These are phyloP conservation scores for Saturnispora mendoncae DNA, from an alignment of 805 yeast genomes.

Conservation along the genomic window DNA sequence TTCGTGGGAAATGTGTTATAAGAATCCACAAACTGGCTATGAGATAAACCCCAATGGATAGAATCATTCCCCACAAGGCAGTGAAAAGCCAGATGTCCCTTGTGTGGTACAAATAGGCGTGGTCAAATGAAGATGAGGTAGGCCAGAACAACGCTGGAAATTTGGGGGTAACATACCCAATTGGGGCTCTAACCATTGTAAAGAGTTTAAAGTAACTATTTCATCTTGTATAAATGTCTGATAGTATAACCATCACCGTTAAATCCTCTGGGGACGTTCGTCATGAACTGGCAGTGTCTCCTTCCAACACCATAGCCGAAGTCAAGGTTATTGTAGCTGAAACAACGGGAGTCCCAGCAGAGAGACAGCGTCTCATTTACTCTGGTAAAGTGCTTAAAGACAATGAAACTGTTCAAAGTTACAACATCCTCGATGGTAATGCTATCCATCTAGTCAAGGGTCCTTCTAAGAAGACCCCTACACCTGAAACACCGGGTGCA, in stretches of 20 bases:
- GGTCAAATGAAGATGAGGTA: slow-evolving; percentile 27
- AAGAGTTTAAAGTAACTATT: too few species aligned
- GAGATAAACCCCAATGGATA: slow-evolving; percentile 53
- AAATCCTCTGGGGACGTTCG: slow-evolving; percentile 61
- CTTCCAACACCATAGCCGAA: too few species aligned
- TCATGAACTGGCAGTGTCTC: too few species aligned
- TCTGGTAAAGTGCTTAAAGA: slow-evolving; percentile 93
- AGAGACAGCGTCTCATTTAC: slow-evolving; percentile 80
- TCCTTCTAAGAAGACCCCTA: slow-evolving; percentile 34
- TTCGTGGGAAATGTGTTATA: slow-evolving; percentile 40
- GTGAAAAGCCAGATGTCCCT: slow-evolving; percentile 79
- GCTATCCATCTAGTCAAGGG: slow-evolving; percentile 86
- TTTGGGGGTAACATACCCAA: slow-evolving; percentile 69
- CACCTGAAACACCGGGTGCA: not conserved
- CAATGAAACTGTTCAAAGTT: slow-evolving; percentile 58
- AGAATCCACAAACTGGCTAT: slow-evolving; percentile 59
- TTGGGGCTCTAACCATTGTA: slow-evolving; percentile 42
- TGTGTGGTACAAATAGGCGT: slow-evolving; percentile 57
- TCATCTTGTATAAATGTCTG: too few species aligned
- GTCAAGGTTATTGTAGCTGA: not conserved
- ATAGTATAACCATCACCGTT: slow-evolving; percentile 16
- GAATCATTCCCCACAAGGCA: slow-evolving; percentile 67
- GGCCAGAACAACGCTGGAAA: slow-evolving; percentile 81
- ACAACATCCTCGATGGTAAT: slow-evolving; percentile 79
- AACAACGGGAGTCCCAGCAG: slow-evolving; percentile 29